Evolutionary conservation across 768 basidiomycete genomes (phyloP), one percentile per base, ranked within the genome.

Genomic region (Podaxis sp.): DNA sequence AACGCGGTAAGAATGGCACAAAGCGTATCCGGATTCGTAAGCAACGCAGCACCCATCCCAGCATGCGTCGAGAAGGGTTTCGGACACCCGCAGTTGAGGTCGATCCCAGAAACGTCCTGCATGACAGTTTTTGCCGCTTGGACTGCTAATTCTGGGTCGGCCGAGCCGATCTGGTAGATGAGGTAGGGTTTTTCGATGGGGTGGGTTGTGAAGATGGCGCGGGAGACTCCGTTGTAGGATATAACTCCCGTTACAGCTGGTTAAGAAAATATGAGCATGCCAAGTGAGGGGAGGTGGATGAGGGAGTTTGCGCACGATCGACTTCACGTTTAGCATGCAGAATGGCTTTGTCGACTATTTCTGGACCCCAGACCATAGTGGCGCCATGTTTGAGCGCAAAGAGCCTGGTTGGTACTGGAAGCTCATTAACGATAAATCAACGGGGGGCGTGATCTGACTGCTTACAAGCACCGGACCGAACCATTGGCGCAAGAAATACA

Each of bases 401-500:
- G 5, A 96, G 74, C 28, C 94, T 87, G 38, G 90, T 94, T 0
- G 93, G 93, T 26, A 96, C 94, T 96, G 71, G 7, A 58, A 49
- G 52, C 24, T 38, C 19, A 52, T 61, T 7, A 61, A n/a, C 24
- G 22, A 36, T 55, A 56, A 17, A 39, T 24, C 39, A 71, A 68
- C 36, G 15, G 69, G 60, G 60, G 66, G 55, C 48, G 58, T 19
- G 64, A 67, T 55, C 49, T 59, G 64, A 68, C 33, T 46, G 84
- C 90, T 70, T 75, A 95, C 93, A 75, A 66, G 90, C 89, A 64
- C 95, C 93, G 63, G 93, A 96, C 71, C 95, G 85, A 57, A 99
- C 97, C 97, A 99, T 99, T 1, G 97, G 97, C 2, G 97, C 96
- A n/a, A 99, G 84, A 70, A 97, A 90, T 33, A 98, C 79, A 9